These are phyloP conservation scores for Phytophthora sojae DNA, from an alignment of 352 stramenopile genomes.

Conservation along the genomic window DNA sequence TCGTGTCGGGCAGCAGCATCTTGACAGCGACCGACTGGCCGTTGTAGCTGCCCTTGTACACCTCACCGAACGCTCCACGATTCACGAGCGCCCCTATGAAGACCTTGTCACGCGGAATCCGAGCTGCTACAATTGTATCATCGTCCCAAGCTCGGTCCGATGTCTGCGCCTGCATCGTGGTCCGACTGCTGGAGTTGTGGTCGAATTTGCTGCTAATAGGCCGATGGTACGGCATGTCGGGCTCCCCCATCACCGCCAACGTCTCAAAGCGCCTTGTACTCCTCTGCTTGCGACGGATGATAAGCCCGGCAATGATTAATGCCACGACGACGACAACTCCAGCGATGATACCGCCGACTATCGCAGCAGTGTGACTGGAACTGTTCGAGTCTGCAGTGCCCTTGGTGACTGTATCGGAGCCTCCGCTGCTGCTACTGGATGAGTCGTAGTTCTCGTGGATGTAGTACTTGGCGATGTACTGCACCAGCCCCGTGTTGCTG, in stretches of 20 bases:
- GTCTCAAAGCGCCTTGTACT: conserved; percentile 3
- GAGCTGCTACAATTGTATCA: conserved; percentile 25
- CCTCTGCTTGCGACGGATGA: conserved; percentile 9
- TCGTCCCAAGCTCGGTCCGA: conserved; percentile 31
- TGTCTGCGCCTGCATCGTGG: conserved; percentile 7
- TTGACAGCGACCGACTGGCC: conserved; percentile 13
- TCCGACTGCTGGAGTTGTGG: conserved; percentile 16
- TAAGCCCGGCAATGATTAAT: conserved; percentile 2
- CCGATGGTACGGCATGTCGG: conserved; percentile 1
- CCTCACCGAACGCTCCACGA: conserved; percentile 18
- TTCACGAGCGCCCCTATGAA: conserved; percentile 7
- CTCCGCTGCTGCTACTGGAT: background rate
- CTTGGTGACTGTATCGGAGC: background rate
- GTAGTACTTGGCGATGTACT: conserved; percentile 27
- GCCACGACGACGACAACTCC: conserved; percentile 9
- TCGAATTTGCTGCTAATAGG: conserved; percentile 8
- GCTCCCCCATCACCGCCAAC: conserved; percentile 19
- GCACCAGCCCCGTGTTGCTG: conserved; percentile 21
- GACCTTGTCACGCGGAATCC: conserved; percentile 25
- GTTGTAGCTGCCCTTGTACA: conserved; percentile 24
- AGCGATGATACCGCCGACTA: conserved; percentile 8
- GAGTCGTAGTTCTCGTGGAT: conserved; percentile 23
- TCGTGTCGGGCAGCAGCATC: conserved; percentile 13
- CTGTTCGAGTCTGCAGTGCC: background rate
- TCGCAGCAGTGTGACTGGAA: conserved; percentile 9